A percentile compares a stretch with the other conserved stretches of the same genome.
Evolutionary conservation across 257 asterid genomes (phyloP).

Genomic region (Solanum stenotomum): DNA sequence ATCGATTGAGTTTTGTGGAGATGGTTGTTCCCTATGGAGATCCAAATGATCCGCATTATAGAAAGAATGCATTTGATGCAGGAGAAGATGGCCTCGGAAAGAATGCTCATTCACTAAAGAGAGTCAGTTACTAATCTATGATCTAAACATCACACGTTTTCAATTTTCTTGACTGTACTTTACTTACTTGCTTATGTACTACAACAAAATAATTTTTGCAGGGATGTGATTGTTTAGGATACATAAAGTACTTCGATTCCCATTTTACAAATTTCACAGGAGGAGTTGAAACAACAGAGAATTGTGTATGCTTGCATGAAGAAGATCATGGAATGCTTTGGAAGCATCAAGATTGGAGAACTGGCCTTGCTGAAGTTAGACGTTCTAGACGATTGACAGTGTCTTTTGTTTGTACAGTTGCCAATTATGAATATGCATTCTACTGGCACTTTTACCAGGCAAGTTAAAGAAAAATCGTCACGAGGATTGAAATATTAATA

Average conservation of each 20-base stretch:
- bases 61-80: constrained; percentile 98
- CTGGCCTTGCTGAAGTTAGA: constrained; percentile 87
- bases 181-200: not conserved
- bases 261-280: constrained; percentile 87
- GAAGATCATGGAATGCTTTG: constrained; percentile 95
- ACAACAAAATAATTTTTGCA: constrained; percentile 9
- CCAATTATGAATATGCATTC: constrained; percentile 92
- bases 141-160: not conserved
- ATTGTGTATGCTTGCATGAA: constrained; percentile 95
- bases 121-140: constrained; percentile 25
- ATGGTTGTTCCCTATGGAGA: constrained; percentile 99
- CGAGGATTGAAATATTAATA: not conserved
- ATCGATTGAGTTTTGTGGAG: constrained; percentile 93
- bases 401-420: constrained; percentile 92
- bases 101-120: constrained; percentile 95
- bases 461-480: constrained; percentile 11
- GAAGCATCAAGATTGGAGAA: constrained; percentile 99
- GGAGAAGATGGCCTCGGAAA: constrained; percentile 99
- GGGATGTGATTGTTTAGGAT: constrained; percentile 99
- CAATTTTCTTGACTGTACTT: not conserved
- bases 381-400: constrained; percentile 90
- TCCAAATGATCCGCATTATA: constrained; percentile 95
- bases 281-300: constrained; percentile 91
- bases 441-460: constrained; percentile 99
- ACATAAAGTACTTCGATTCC: constrained; percentile 81